Percentiles rank a stretch among this genome's conserved stretches.
Evolutionary conservation across 2,329 filamentous ascomycete genomes (phyloP).

Genomic region (Penicillium sp.): DNA sequence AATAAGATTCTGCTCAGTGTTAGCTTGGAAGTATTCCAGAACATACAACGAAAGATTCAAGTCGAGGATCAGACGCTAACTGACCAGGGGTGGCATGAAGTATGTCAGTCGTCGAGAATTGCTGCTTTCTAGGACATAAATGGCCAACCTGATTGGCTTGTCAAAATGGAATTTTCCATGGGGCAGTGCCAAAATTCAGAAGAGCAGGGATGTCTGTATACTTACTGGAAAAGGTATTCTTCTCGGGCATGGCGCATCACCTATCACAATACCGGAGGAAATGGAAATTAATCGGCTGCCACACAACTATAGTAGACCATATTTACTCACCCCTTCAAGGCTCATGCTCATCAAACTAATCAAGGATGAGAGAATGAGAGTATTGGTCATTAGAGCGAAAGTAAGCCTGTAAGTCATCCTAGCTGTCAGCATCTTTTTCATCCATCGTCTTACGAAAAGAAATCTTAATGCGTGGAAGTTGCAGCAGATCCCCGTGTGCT

Average conservation of each 20-base stretch:
- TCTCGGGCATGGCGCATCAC: slow-evolving; percentile 54
- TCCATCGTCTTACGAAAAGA: neutral
- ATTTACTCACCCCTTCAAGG: slow-evolving; percentile 44
- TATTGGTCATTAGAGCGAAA: slow-evolving; percentile 54
- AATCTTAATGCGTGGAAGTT: slow-evolving; percentile 14
- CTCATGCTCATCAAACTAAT: slow-evolving; percentile 53
- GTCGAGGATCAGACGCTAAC: slow-evolving; percentile 15
- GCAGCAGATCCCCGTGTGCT: slow-evolving; percentile 1
- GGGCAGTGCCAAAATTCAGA: neutral
- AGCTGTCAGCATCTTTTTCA: slow-evolving; percentile 11
- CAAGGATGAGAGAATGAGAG: slow-evolving; percentile 52
- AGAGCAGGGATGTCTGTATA: slow-evolving; percentile 5
- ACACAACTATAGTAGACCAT: slow-evolving; percentile 6
- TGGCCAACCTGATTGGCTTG: slow-evolving; percentile 29
- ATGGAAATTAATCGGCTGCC: neutral
- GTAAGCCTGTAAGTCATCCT: slow-evolving; percentile 38
- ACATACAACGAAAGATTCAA: slow-evolving; percentile 4
- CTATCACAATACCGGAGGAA: slow-evolving; percentile 27
- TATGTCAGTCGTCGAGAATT: slow-evolving; percentile 41
- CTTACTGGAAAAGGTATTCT: slow-evolving; percentile 53
- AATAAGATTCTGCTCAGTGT: slow-evolving; percentile 47
- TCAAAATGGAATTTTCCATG: neutral
- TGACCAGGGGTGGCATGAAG: slow-evolving; percentile 41
- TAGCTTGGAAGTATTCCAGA: slow-evolving; percentile 12
- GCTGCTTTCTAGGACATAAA: slow-evolving; percentile 40